phyloP scores from a whole-genome alignment of 2,329 filamentous ascomycete species.

The Daldinia eschscholtzii region DNA sequence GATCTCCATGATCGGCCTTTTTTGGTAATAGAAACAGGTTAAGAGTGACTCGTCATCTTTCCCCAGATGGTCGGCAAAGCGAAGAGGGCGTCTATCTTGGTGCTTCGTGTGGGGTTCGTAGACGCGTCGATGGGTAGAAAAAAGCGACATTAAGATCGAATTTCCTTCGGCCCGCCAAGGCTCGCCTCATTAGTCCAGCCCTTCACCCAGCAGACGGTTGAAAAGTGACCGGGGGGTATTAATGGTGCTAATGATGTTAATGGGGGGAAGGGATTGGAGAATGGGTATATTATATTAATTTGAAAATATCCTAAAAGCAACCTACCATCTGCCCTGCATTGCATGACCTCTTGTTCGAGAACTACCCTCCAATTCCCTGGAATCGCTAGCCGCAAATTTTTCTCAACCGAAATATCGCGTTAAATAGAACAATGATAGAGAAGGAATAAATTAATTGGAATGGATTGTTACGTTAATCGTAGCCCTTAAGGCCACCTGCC shows the following conservation, averaged over 20 bases:
- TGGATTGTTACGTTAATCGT: slow-evolving; percentile 49
- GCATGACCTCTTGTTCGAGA: slow-evolving; percentile 40
- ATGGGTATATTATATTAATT: slow-evolving; percentile 45
- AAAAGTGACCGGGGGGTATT: slow-evolving; percentile 22
- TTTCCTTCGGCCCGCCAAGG: slow-evolving; percentile 46
- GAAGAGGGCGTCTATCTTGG: slow-evolving; percentile 20
- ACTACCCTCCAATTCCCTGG: slow-evolving; percentile 21
- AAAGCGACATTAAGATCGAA: slow-evolving; percentile 39
- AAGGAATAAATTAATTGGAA: slow-evolving; percentile 49
- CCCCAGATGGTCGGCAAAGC: slow-evolving; percentile 44
- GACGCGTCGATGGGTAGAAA: slow-evolving; percentile 41
- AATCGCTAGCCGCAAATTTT: slow-evolving; percentile 36
- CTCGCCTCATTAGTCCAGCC: slow-evolving; percentile 49
- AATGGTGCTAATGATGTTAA: no score
- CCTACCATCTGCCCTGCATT: slow-evolving; percentile 47
- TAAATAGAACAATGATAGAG: not conserved
- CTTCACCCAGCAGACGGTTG: slow-evolving; percentile 38
- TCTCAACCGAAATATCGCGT: slow-evolving; percentile 6
- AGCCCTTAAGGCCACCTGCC: slow-evolving; percentile 25
- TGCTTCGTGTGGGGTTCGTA: slow-evolving; percentile 41
- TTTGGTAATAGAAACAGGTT: slow-evolving; percentile 36
- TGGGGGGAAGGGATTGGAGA: slow-evolving; percentile 30
- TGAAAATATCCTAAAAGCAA: slow-evolving; percentile 51
- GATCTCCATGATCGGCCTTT: slow-evolving; percentile 40
- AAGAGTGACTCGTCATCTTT: slow-evolving; percentile 44